Percentiles rank a stretch among this genome's conserved stretches.
phyloP scores from a whole-genome alignment of 441 rosid genomes.

The Pelargonium fulgidum region DNA sequence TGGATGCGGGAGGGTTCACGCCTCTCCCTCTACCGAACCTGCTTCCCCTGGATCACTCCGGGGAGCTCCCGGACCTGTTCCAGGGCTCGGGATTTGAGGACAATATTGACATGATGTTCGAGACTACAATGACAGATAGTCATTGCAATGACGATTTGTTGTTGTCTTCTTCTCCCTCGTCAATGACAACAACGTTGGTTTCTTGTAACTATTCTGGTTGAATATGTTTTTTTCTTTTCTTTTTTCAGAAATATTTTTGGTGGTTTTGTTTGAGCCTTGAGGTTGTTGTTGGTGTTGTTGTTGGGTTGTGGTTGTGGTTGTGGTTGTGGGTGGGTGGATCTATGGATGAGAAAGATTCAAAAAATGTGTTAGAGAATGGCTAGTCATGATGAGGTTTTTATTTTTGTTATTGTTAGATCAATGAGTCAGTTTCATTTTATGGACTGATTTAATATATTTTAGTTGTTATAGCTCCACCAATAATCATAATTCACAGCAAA shows the following conservation, averaged over 20 bases:
- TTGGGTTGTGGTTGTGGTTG: background rate
- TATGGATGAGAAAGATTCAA: background rate
- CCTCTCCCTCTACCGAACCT: slow-evolving; percentile 34
- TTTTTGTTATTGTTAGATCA: background rate
- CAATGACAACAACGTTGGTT: slow-evolving; percentile 41
- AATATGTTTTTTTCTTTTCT: slow-evolving; percentile 11
- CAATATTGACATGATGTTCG: slow-evolving; percentile 67
- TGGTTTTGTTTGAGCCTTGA: background rate
- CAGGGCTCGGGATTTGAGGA: slow-evolving; percentile 62
- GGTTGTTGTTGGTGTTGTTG: background rate
- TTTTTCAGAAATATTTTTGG: no score
- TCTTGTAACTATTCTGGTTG: slow-evolving; percentile 48
- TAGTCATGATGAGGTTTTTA: no score
- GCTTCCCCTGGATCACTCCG: slow-evolving; percentile 32
- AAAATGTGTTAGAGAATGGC: background rate
- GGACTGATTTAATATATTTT: background rate
- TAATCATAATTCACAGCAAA: no score
- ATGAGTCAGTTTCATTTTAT: slow-evolving; percentile 1
- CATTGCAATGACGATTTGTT: slow-evolving; percentile 1
- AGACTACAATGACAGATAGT: slow-evolving; percentile 1
- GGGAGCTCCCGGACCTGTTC: slow-evolving; percentile 55
- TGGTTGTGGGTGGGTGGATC: background rate
- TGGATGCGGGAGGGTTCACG: slow-evolving; percentile 39
- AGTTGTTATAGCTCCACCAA: no score
- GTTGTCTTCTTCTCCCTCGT: slow-evolving; percentile 32